Evolutionary conservation across 805 yeast species (phyloP), one percentile per base, ranked within the genome.

Genomic region (Candida ortonii): DNA sequence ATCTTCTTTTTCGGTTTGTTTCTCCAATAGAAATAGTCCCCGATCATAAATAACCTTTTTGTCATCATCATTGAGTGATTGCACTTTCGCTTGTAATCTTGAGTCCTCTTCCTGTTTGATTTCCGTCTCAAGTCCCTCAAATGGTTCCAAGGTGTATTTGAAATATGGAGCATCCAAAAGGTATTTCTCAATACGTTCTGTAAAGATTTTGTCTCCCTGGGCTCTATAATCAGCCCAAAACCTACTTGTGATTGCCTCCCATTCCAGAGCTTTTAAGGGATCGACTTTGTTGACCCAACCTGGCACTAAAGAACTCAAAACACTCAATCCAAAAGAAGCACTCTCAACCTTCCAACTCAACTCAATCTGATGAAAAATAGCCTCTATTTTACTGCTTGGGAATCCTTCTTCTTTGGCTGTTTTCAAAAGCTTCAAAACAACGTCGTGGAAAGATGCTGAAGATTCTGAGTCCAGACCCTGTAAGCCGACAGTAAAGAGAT

Each of bases 341-440:
- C 82, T 88, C 44, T 88, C 94, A 47, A 87, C 89, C 49, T 86
- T 86, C 55, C 86, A 80, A 22, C 78, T 62, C 19, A 93, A 62
- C 57, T 93, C 98, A 22, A 88, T 62, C 56, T 89, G 97, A 58
- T 88, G 94, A 23, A 93, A 68, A 31, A 90, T 75, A 0, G 95
- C 97, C 36, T 84, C 80, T n/a, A 93, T 72, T 49, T 86, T 77
- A 11, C 67, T 53, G 12, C 65, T 63, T 7, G 78, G 72, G 48
- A 84, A 75, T 1, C 76, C 74, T 4, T 53, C 53, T 15, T 55
- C 55, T 8, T 66, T 54, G 8, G 71, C 62, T 14, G 71, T 61
- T 3, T 59, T 46, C 16, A 89, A 59, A 4, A 79, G 72, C 0
- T 62, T 57, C 12, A 55, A 41, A 5, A 86, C 69, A 4, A 67